These are phyloP conservation scores for Vaccinium darrowii DNA, from an alignment of 148 eudicot genomes.

Conservation along the genomic window DNA sequence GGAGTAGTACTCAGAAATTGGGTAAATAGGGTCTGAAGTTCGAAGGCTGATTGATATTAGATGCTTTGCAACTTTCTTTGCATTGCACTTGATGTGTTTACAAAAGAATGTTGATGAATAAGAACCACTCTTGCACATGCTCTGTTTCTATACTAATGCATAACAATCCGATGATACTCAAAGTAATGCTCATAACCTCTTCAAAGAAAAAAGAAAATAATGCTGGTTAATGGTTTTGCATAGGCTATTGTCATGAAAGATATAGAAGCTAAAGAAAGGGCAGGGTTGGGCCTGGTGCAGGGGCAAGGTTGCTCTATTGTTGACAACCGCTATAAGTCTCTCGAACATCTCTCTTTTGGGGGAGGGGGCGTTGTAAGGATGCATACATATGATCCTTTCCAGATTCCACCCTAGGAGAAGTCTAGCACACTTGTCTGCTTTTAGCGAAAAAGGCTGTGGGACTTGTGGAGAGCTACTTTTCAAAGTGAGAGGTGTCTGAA, in stretches of 20 bases:
- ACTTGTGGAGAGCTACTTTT: not conserved
- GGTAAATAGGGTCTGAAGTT: not conserved
- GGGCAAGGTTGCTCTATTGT: not conserved
- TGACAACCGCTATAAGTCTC: not conserved
- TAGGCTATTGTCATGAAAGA: not conserved
- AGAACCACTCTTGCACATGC: not conserved
- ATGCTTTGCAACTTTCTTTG: not conserved
- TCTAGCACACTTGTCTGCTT: not conserved
- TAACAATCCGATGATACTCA: not conserved
- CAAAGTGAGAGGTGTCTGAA: not conserved
- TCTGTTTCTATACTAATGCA: not conserved
- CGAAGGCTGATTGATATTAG: conserved; percentile 5
- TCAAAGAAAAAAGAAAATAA: no score
- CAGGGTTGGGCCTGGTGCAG: not conserved
- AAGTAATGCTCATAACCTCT: not conserved
- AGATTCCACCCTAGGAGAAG: not conserved
- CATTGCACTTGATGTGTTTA: not conserved
- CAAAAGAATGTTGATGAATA: not conserved
- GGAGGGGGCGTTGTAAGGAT: not conserved
- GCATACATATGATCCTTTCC: not conserved
- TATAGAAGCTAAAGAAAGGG: not conserved
- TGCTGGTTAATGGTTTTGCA: not conserved
- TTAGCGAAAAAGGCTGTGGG: not conserved
- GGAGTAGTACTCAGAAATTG: not conserved
- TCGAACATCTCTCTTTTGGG: not conserved